Conservation (phyloP, 2,329 filamentous ascomycete species). For the Neofusicoccum ribis region DNA sequence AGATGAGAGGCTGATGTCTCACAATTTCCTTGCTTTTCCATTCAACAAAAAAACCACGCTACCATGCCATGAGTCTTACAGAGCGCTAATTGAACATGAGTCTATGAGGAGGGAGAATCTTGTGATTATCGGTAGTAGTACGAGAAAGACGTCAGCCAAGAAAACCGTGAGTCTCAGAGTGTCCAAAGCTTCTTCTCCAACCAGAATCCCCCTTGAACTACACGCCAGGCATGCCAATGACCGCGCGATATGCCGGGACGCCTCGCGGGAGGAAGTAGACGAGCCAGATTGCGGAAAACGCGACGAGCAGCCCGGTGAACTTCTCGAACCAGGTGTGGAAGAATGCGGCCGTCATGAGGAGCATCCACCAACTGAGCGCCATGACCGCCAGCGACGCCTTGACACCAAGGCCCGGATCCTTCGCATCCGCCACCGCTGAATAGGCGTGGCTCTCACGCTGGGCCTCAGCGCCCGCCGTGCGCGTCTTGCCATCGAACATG, state of each 20-base stretch:
- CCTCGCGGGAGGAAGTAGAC: constrained; percentile 52
- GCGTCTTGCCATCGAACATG: constrained; percentile 64
- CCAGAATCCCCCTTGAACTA: constrained; percentile 21
- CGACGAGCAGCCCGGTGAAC: constrained; percentile 55
- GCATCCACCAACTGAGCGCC: constrained; percentile 84
- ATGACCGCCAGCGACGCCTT: constrained; percentile 60
- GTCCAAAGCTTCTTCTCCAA: constrained; percentile 16
- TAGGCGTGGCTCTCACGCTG: constrained; percentile 29
- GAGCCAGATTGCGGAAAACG: constrained; percentile 45
- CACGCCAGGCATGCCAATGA: constrained; percentile 50
- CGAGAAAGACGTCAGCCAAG: constrained; percentile 16
- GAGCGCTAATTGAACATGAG: constrained; percentile 5
- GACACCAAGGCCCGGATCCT: constrained; percentile 51
- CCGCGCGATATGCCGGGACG: constrained; percentile 42
- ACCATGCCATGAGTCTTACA: neutral
- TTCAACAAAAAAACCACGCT: neutral
- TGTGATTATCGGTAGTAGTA: neutral
- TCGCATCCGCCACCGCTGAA: constrained; percentile 25
- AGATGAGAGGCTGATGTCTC: neutral
- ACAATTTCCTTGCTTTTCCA: neutral
- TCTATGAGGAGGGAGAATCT: neutral
- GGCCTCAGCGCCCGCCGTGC: constrained; percentile 45
- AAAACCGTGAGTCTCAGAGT: neutral
- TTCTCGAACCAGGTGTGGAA: constrained; percentile 99
- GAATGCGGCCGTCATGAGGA: constrained; percentile 97